Evolutionary conservation across 176 grass and related monocot species (phyloP).

Genomic region (bread wheat (Triticum aestivum)): IWGSC_CS_RefSeq_v2.1 NC_057807.1:701853156-701853655

Average conservation of each 20-base stretch:
- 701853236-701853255: slow-evolving; percentile 73
- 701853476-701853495: not conserved
- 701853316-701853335: slow-evolving; percentile 62
- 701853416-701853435: slow-evolving; percentile 64
- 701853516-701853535: not conserved
- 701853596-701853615: no score
- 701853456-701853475: slow-evolving; percentile 92
- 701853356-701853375: slow-evolving; percentile 43
- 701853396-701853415: not conserved
- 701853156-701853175: slow-evolving; percentile 24
- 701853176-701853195: not conserved
- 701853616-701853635: no score
- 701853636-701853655: not conserved
- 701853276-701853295: slow-evolving; percentile 99
- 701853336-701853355: not conserved
- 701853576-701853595: not conserved
- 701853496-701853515: not conserved
- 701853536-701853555: not conserved
- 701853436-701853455: slow-evolving; percentile 89
- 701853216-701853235: not conserved
- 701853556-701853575: not conserved
- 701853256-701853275: slow-evolving; percentile 93
- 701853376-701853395: not conserved
- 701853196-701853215: not conserved
- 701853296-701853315: slow-evolving; percentile 90